Percentiles rank a stretch among this genome's conserved stretches.
These are phyloP conservation scores for Cenchrus americanus DNA, from an alignment of 176 grass and related monocot genomes.

Conservation along the genomic window DNA sequence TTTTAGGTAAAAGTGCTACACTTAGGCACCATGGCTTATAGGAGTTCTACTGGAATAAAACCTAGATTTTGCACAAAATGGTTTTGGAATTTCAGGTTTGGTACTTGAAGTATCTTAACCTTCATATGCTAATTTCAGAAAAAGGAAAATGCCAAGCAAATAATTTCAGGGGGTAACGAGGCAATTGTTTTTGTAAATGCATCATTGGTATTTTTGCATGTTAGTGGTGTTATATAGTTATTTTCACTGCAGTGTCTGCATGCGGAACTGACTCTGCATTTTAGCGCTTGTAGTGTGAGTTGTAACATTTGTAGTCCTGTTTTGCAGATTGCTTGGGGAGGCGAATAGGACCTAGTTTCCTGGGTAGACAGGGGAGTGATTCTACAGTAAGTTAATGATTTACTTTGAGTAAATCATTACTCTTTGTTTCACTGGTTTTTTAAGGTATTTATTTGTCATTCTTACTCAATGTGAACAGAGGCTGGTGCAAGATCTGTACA, in stretches of 20 bases:
- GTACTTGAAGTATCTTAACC: neutral
- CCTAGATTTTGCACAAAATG: neutral
- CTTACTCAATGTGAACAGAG: constrained; percentile 57
- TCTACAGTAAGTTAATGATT: constrained; percentile 63
- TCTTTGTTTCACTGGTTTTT: constrained; percentile 31
- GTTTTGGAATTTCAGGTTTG: neutral
- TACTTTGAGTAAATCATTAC: constrained; percentile 16
- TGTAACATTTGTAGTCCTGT: constrained; percentile 35
- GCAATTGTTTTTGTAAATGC: constrained; percentile 17
- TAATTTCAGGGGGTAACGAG: neutral
- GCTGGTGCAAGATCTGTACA: constrained; percentile 83
- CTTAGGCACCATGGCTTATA: neutral
- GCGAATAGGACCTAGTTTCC: constrained; percentile 87
- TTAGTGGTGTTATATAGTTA: neutral
- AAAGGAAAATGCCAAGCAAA: too few relatives aligned
- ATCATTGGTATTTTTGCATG: constrained; percentile 21
- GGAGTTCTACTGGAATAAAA: neutral
- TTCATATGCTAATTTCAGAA: neutral
- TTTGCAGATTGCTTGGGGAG: constrained; percentile 88
- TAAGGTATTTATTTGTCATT: constrained; percentile 36
- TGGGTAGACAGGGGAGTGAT: constrained; percentile 71
- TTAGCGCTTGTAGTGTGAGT: neutral
- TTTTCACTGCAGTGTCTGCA: neutral
- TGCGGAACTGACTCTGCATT: neutral
- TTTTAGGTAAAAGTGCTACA: constrained; percentile 10